phyloP scores from a whole-genome alignment of 2,329 filamentous ascomycete species.

The Stemphylium lycopersici region DNA sequence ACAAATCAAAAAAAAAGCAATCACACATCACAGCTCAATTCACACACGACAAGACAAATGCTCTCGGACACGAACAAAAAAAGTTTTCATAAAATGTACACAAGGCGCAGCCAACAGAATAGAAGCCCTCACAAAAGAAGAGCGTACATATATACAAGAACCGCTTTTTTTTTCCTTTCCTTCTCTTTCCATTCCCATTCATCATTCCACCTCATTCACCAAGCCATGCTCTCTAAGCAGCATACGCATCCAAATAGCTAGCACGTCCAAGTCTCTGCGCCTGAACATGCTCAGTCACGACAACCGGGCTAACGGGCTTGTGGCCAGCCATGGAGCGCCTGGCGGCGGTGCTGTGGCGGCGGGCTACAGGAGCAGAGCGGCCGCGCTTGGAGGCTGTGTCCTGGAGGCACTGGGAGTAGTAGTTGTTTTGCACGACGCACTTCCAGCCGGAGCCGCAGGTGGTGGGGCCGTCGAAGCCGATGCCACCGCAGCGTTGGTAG shows the following conservation, averaged over 20 bases:
- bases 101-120: constrained; percentile 7
- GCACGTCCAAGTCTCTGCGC: background rate
- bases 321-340: background rate
- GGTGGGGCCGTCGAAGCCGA: constrained; percentile 48
- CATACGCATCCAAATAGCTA: background rate
- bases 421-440: constrained; percentile 49
- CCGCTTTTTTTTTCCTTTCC: background rate
- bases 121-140: background rate
- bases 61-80: background rate
- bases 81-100: background rate
- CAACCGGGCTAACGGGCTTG: background rate
- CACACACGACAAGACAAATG: background rate
- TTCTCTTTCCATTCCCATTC: too few species aligned
- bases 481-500: constrained; percentile 55
- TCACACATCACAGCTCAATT: background rate
- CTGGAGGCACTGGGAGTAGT: constrained; percentile 11
- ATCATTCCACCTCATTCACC: background rate
- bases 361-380: background rate
- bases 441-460: constrained; percentile 48
- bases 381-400: background rate
- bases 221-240: too few species aligned
- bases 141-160: constrained; percentile 4
- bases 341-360: background rate
- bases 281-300: background rate
- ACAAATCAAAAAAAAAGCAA: too few species aligned